A percentile compares a stretch with the other conserved stretches of the same genome.
Evolutionary conservation across 73 alveolate genomes (phyloP).

Genomic region (Paramecium caudatum): DNA sequence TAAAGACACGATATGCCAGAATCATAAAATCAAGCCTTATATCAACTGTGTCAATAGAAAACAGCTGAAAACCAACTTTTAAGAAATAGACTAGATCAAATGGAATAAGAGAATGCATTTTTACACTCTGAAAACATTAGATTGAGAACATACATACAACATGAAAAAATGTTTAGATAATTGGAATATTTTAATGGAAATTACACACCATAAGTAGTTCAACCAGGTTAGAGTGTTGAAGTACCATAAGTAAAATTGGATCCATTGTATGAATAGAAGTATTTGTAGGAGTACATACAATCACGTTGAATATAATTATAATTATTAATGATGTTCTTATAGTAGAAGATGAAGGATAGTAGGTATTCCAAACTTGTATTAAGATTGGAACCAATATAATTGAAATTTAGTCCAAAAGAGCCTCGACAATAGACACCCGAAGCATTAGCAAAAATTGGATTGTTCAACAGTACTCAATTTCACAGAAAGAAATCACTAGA

Average conservation of each 20-base stretch:
- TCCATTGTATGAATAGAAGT: slow-evolving; percentile 14
- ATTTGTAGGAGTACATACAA: neutral
- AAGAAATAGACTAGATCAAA: slow-evolving; percentile 3
- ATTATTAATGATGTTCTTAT: neutral
- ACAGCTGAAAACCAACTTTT: neutral
- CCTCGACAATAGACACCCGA: slow-evolving; percentile 57
- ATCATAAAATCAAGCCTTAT: slow-evolving; percentile 1
- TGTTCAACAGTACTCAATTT: slow-evolving; percentile 58
- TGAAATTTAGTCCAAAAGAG: slow-evolving; percentile 55
- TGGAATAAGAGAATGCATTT: slow-evolving; percentile 33
- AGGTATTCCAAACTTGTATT: neutral
- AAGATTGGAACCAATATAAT: slow-evolving; percentile 42
- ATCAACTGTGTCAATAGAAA: slow-evolving; percentile 43
- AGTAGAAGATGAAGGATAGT: neutral
- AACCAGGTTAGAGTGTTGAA: slow-evolving; percentile 29
- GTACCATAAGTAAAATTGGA: slow-evolving; percentile 13
- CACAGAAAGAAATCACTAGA: neutral
- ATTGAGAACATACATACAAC: slow-evolving; percentile 31
- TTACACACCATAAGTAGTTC: slow-evolving; percentile 8
- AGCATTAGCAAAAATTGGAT: neutral
- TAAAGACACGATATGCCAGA: slow-evolving; percentile 32
- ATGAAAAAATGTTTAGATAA: slow-evolving; percentile 38
- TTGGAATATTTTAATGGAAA: slow-evolving; percentile 24
- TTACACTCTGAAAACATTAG: slow-evolving; percentile 12
- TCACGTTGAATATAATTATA: neutral